Evolutionary conservation across 768 basidiomycete species (phyloP), one percentile per base, ranked within the genome.

Genomic region (Boletus sensibilis): DNA sequence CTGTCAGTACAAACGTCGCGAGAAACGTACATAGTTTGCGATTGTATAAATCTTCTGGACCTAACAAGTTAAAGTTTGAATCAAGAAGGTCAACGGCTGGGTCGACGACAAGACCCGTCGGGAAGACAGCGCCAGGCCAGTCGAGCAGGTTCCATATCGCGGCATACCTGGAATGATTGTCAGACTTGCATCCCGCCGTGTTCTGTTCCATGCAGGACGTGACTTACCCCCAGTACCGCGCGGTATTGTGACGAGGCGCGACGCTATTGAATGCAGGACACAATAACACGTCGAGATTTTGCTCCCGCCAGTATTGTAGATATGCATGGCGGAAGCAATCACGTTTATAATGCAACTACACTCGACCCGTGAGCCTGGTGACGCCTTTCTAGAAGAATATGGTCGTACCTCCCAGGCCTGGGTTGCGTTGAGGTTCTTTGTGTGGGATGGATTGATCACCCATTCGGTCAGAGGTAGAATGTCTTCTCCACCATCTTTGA

Each of bases 141-240:
- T 81, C 80, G 16, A 74, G 62, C 16, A 80, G 60, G 55, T 81
- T 81, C 70, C 74, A 77, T 25, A 76, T 60, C 11, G 68, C 72
- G 0, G 78, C 77, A 54, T 78, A 79, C 7, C 75, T 75, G 45
- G 21, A 18, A 23, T 14, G 16, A n/a, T 20, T 1, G 11, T 55
- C 38, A 45, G 23, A 50, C 3, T 3, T 37, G 21, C 9, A 33
- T 34, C 6, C 34, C 10, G 29, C 4, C 14, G 23, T 60, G 53
- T 14, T 16, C 21, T 5, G 11, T n/a, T 25, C 11, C n/a, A 16
- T 4, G 31, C 4, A 37, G 4, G 4, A 25, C 13, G 4, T 39
- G 3, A 23, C 64, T 58, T 42, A 62, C 57, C 52, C 58, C 74
- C 77, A 74, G 54, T 76, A 78, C 27, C 65, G 67, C 5, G 69